phyloP scores from a whole-genome alignment of 164 flowering plant genomes.

The Annona squamosa region DNA sequence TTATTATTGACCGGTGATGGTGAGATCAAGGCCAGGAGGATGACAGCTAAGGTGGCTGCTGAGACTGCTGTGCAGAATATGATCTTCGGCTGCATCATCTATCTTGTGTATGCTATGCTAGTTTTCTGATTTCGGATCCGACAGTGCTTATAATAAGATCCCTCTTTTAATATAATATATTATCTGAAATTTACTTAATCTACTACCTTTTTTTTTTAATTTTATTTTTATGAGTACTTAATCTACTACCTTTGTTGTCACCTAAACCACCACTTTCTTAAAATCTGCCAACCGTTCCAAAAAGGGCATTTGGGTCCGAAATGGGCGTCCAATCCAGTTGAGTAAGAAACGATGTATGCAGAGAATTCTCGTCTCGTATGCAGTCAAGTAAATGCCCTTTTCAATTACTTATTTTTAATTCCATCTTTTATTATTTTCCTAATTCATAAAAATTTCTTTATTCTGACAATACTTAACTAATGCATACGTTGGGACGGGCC shows the following conservation, averaged over 20 bases:
- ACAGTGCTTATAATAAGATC: no score
- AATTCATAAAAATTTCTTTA: no score
- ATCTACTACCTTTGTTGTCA: not conserved
- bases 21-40: slow-evolving; percentile 63
- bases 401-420: no score
- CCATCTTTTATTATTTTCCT: no score
- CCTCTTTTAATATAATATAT: not conserved
- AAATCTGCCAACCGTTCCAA: not conserved
- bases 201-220: not conserved
- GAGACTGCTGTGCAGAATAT: slow-evolving; percentile 57
- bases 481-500: no score
- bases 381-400: no score
- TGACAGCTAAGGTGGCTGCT: slow-evolving; percentile 44
- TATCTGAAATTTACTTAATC: no score
- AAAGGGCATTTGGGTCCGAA: not conserved
- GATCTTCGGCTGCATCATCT: slow-evolving; percentile 42
- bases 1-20: slow-evolving; percentile 29
- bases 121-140: no score
- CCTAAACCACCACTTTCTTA: slow-evolving; percentile 6
- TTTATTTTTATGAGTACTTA: not conserved
- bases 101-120: not conserved
- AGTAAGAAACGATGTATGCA: no score
- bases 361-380: no score
- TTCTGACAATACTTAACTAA: no score
- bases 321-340: no score